phyloP scores from a whole-genome alignment of 768 basidiomycete species.

The Filobasidium floriforme region DNA sequence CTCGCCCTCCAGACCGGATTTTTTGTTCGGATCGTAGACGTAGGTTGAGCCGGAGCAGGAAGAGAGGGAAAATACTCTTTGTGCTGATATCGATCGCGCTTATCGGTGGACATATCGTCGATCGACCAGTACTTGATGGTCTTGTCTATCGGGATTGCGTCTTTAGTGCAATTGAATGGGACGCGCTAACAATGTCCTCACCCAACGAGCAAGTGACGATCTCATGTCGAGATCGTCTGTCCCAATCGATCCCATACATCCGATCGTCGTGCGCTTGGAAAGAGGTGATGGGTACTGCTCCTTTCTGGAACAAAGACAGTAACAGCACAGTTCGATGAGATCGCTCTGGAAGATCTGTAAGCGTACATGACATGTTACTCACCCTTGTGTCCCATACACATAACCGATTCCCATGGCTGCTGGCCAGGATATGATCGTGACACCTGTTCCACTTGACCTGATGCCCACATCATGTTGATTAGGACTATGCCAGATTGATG shows the following conservation, averaged over 20 bases:
- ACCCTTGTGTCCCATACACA: conserved; percentile 92
- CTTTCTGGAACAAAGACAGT: conserved; percentile 56
- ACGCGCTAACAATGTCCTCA: conserved; percentile 15
- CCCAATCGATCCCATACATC: conserved; percentile 98
- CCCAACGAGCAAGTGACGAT: conserved; percentile 83
- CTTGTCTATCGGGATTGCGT: conserved; percentile 53
- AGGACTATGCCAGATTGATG: too few relatives aligned
- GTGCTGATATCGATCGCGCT: conserved; percentile 12
- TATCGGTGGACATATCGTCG: conserved; percentile 38
- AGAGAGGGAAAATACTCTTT: conserved; percentile 26
- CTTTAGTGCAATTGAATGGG: neutral
- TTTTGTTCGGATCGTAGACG: conserved; percentile 53
- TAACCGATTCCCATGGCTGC: conserved; percentile 76
- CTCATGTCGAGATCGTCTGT: conserved; percentile 62
- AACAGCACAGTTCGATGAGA: conserved; percentile 18
- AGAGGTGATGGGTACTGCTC: conserved; percentile 66
- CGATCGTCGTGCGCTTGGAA: conserved; percentile 79
- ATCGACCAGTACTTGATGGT: conserved; percentile 81
- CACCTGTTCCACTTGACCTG: conserved; percentile 94
- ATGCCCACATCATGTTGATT: too few relatives aligned
- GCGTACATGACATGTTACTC: conserved; percentile 33
- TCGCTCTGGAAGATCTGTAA: too few relatives aligned
- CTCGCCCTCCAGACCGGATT: conserved; percentile 95
- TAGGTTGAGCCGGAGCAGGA: conserved; percentile 33
- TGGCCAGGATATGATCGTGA: conserved; percentile 78